Conservation (phyloP, 176 grass and related monocot genomes). For the Sorghum bicolor region DNA sequence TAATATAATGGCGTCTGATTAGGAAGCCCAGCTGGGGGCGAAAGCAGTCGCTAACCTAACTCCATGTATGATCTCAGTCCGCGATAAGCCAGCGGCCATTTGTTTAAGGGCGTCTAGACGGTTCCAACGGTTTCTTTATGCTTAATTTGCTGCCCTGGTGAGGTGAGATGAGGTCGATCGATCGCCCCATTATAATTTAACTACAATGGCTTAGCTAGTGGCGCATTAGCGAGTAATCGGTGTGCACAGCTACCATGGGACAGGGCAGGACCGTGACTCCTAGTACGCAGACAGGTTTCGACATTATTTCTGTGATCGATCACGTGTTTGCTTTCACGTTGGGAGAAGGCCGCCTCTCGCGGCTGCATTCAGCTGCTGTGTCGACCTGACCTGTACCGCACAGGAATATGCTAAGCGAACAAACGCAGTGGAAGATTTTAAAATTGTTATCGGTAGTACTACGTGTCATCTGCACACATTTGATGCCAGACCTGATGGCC, state of each 20-base stretch:
- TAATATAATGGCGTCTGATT: slow-evolving; percentile 20
- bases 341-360: background rate
- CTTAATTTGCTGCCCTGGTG: background rate
- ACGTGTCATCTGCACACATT: background rate
- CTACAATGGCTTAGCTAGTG: background rate
- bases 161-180: background rate
- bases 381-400: background rate
- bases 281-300: slow-evolving; percentile 30
- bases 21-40: slow-evolving; percentile 10
- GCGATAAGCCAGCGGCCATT: background rate
- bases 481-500: background rate
- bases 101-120: slow-evolving; percentile 18
- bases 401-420: background rate
- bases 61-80: slow-evolving; percentile 3
- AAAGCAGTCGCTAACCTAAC: slow-evolving; percentile 39
- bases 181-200: background rate
- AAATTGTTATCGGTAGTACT: background rate
- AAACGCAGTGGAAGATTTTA: background rate
- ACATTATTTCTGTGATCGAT: background rate
- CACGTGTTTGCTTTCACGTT: background rate
- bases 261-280: slow-evolving; percentile 23
- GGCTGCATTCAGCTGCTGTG: background rate
- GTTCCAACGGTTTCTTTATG: slow-evolving; percentile 26
- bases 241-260: background rate
- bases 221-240: slow-evolving; percentile 12